phyloP scores from a whole-genome alignment of 148 eudicot genomes.

The Pouteria glomerata region DNA sequence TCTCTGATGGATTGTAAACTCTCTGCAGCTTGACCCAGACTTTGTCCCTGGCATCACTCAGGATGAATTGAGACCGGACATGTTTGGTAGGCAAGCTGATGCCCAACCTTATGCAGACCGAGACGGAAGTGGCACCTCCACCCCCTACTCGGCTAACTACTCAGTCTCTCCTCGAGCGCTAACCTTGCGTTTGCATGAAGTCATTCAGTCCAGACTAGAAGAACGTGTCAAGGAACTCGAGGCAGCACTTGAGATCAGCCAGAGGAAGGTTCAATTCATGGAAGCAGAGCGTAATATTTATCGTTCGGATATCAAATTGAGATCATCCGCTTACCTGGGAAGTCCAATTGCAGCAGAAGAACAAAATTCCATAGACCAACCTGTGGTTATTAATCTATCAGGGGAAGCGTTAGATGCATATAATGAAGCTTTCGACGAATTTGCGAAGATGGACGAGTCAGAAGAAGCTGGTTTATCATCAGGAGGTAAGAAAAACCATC shows the following conservation, averaged over 20 bases:
- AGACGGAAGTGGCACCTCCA: conserved; percentile 50
- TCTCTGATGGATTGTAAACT: conserved; percentile 1
- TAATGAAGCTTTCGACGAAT: conserved; percentile 51
- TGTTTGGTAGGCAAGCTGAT: conserved; percentile 28
- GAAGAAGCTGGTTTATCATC: conserved; percentile 21
- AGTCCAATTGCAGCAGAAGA: conserved; percentile 30
- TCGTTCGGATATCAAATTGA: conserved; percentile 27
- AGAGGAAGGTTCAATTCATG: conserved; percentile 35
- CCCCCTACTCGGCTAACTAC: conserved; percentile 43
- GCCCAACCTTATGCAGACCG: conserved; percentile 42
- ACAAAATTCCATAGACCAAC: conserved; percentile 21
- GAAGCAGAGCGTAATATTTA: conserved; percentile 36
- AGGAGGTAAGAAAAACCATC: neutral
- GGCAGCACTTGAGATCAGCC: conserved; percentile 47
- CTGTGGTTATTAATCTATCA: conserved; percentile 60
- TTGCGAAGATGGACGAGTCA: conserved; percentile 31
- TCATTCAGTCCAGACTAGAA: conserved; percentile 66
- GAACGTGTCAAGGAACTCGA: conserved; percentile 70
- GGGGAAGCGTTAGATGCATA: conserved; percentile 74
- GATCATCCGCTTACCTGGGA: conserved; percentile 30
- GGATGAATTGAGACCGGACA: conserved; percentile 50
- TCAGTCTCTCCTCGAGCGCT: conserved; percentile 70
- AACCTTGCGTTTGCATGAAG: conserved; percentile 69
- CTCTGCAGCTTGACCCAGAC: conserved; percentile 50
- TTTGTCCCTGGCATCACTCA: conserved; percentile 35